These are phyloP conservation scores for Fimicolochytrium jonesii DNA, from an alignment of 192 early-diverging fungal genomes.

Conservation along the genomic window DNA sequence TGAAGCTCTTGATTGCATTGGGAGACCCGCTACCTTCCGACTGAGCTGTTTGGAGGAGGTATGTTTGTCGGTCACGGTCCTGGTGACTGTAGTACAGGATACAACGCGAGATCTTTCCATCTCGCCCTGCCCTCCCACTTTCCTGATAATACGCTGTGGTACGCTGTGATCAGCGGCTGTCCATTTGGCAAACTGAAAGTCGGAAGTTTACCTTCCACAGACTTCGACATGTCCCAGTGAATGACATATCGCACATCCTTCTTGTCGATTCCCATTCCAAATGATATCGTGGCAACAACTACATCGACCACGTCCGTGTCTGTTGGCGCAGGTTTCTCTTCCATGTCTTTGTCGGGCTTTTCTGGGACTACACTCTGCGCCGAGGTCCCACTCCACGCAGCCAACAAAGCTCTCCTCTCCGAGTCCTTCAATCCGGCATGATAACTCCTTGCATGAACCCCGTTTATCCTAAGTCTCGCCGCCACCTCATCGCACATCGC, in stretches of 20 bases:
- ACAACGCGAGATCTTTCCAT: constrained; percentile 37
- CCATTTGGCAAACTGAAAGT: too few species aligned
- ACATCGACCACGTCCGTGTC: constrained; percentile 33
- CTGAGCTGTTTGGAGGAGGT: constrained; percentile 19
- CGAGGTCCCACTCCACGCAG: constrained; percentile 32
- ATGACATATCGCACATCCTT: constrained; percentile 90
- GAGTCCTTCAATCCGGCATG: constrained; percentile 36
- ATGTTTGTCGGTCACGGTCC: constrained; percentile 38
- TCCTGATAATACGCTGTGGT: constrained; percentile 66
- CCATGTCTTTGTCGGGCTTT: constrained; percentile 2
- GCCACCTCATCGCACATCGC: constrained; percentile 38
- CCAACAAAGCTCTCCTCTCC: constrained; percentile 18
- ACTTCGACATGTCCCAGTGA: constrained; percentile 83
- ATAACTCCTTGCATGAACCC: constrained; percentile 35
- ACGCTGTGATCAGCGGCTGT: too few species aligned
- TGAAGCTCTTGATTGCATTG: constrained; percentile 20
- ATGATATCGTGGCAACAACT: constrained; percentile 46
- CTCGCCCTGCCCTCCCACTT: constrained; percentile 49
- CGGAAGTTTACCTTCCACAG: constrained; percentile 60
- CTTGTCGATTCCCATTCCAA: constrained; percentile 98
- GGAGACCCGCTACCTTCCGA: not conserved
- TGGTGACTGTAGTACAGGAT: constrained; percentile 42
- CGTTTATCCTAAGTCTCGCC: constrained; percentile 21
- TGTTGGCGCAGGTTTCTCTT: not conserved
- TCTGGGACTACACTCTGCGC: too few species aligned